Base-by-base conservation (phyloP, 768 basidiomycete genomes). In the Baorangia bicolor region DNA sequence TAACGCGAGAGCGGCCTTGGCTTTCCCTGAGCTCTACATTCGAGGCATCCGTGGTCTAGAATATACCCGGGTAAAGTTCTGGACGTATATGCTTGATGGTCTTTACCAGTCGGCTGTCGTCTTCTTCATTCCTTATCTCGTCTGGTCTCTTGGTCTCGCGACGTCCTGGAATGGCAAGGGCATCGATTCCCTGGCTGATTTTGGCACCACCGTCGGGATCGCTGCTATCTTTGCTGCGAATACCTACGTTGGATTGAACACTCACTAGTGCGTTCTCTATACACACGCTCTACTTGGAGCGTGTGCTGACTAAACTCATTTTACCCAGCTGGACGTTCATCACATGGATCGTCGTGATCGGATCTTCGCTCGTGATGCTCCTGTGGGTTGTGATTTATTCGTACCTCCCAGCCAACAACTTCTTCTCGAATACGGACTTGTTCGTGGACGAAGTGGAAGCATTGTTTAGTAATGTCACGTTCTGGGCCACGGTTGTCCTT, bases 1-100 rank as follows among this genome's bases (percentile, higher is more conserved):
- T 64, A 92, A 94, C 67, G 88, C 92, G 20, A 83, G 85, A 69
- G 93, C 92, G 0, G 91, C 92, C 0, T 74, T 97, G 31, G 94
- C 93, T 7, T 97, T 91, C 75, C 96, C 96, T 6, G 91, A 94
- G 63, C 84, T 98, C n/a, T 98, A 98, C 70, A 79, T 94, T 60
- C 87, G 95, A 35, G 96, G 96, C 25, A 97, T 98, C 59, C 85
- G 88, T 16, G 94, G 95, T 21, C 78, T 94, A 16, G 96, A 97
- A 64, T 98, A 97, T 73, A 97, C 94, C 18, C 84, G 92, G 11
- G 59, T 76, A 49, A 94, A 91, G 74, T 98, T 98, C 75, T 98
- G 94, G 93, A 68, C 87, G 51, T 97, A 94, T 74, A 97, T 98
- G 91, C 69, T 83, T 8, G 96, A 98, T 69, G 95, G 95, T 27